Conservation (phyloP, 306 rosid genomes). For the Dryas alaskensis region DNA sequence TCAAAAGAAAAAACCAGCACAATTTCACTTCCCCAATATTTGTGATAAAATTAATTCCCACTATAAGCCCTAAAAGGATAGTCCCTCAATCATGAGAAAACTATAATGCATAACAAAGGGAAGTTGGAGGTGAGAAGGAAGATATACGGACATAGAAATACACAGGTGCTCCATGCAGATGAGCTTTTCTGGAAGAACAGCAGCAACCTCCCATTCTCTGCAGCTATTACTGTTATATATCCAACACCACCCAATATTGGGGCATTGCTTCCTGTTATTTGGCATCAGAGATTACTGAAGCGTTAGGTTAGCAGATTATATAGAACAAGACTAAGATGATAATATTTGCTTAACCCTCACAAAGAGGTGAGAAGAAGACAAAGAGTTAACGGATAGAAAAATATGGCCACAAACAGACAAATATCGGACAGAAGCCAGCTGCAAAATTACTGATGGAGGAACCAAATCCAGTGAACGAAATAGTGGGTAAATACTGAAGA, state of each 20-base stretch:
- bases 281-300: slow-evolving; percentile 16
- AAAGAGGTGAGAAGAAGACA: background rate
- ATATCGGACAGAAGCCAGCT: background rate
- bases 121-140: slow-evolving; percentile 22
- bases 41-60: background rate
- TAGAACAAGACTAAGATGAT: background rate
- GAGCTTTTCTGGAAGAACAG: slow-evolving; percentile 77
- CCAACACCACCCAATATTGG: slow-evolving; percentile 31
- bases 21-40: background rate
- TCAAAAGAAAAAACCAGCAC: slow-evolving; percentile 1
- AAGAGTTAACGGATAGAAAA: background rate
- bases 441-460: background rate
- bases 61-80: background rate
- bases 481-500: background rate
- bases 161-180: slow-evolving; percentile 64
- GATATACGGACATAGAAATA: slow-evolving; percentile 65
- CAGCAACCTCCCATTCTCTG: slow-evolving; percentile 83
- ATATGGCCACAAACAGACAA: background rate
- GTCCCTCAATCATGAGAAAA: slow-evolving; percentile 17
- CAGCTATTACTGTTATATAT: slow-evolving; percentile 29
- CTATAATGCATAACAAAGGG: slow-evolving; percentile 2
- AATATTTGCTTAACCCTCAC: background rate
- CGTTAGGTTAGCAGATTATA: slow-evolving; percentile 3
- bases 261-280: slow-evolving; percentile 37
- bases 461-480: background rate